Evolutionary conservation across 1,284 basidiomycete species (phyloP), one percentile per base, ranked within the genome.

Genomic region (Gymnopus androsaceus): DNA sequence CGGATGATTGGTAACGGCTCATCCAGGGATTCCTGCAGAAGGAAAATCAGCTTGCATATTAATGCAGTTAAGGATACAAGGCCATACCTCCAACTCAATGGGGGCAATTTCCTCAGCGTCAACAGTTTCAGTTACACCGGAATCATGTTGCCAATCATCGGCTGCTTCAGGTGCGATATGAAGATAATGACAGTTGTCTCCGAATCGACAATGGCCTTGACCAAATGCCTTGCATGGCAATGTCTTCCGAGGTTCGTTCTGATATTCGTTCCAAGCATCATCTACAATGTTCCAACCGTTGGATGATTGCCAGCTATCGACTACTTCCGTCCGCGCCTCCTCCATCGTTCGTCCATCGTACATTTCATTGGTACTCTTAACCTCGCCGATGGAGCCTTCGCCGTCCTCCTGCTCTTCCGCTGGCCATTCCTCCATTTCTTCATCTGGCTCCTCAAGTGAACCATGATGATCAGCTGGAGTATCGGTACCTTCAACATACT

Each of bases 151-250:
- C 25, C 51, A 36, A 47, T 50, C 27, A 15, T 44, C 31, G 23
- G 37, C 30, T 21, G 63, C 63, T 4, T 61, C 48, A 25, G 56
- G 60, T 12, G 57, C 41, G 19, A 69, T 59, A 52, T 74, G 74
- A 27, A 61, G 51, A 51, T 61, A 71, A 15, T 2, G n/a, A 56
- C 75, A 76, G 2, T 34, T 25, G 28, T 72, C 65, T 21, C 71
- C 74, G 11, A 51, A 61, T 11, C 7, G 19, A 47, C 75, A 76
- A 59, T 64, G 57, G 0, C 75, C 75, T 62, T 70, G 70, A 1
- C 67, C 68, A 57, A 67, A 70, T 21, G 46, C 63, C 38, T 63
- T 67, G 52, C 75, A 76, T 12, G 63, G 63, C 12, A 58, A 19
- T 42, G 51, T 54, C 34, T 51, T 46, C 49, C 21, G 30, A 56